These are phyloP conservation scores for Russula sp. DNA, from an alignment of 768 basidiomycete genomes.

Conservation along the genomic window DNA sequence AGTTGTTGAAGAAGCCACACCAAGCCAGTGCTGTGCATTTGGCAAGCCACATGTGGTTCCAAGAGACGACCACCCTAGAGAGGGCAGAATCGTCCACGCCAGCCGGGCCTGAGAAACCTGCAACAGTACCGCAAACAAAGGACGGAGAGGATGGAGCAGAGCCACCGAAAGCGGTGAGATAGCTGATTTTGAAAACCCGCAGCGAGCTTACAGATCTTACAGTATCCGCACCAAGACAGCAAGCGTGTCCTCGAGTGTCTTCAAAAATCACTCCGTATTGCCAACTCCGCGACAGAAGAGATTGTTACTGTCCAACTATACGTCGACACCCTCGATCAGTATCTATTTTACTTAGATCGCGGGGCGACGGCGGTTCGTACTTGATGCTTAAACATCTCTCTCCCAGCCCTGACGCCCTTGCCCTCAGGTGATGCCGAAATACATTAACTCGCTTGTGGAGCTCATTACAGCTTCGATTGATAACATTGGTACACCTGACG, in stretches of 20 bases:
- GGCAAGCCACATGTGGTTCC: conserved; percentile 99
- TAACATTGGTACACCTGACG: conserved; percentile 79
- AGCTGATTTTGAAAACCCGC: not conserved
- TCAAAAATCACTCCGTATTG: conserved; percentile 94
- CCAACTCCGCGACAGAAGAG: conserved; percentile 94
- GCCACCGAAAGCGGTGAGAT: conserved; percentile 36
- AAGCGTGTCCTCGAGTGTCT: conserved; percentile 97
- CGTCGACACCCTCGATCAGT: conserved; percentile 93
- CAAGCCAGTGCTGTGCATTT: conserved; percentile 92
- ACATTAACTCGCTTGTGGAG: conserved; percentile 94
- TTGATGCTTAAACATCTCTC: not conserved
- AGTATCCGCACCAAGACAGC: conserved; percentile 91
- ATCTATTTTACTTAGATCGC: conserved; percentile 93
- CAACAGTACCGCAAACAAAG: conserved; percentile 39
- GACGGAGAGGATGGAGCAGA: conserved; percentile 44
- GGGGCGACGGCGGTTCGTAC: conserved; percentile 82
- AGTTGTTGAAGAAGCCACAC: conserved; percentile 96
- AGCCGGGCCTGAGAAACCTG: conserved; percentile 33
- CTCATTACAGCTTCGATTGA: conserved; percentile 94
- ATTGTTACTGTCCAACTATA: conserved; percentile 96
- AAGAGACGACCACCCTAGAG: conserved; percentile 53
- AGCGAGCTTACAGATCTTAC: conserved; percentile 13
- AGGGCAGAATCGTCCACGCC: conserved; percentile 46
- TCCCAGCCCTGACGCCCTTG: conserved; percentile 2
- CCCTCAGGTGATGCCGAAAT: conserved; percentile 84